Evolutionary conservation across 176 grass and related monocot species (phyloP).

Genomic region (Themeda triandra): DNA sequence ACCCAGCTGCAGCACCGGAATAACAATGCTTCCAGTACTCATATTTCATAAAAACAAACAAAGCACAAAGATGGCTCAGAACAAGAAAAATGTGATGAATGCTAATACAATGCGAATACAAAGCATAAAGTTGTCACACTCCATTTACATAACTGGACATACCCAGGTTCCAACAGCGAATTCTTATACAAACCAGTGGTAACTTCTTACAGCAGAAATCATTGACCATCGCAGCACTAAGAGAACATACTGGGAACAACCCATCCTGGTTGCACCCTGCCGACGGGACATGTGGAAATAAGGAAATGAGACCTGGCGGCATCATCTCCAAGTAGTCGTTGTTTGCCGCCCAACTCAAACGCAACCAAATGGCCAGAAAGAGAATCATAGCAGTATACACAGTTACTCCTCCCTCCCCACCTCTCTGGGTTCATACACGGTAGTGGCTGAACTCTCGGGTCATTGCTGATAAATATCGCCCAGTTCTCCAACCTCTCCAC

Average conservation of each 20-base stretch:
- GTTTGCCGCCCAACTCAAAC: neutral
- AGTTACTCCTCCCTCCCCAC: constrained; percentile 45
- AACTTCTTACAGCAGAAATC: too few species aligned
- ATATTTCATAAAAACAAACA: neutral
- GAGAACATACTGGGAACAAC: constrained; percentile 17
- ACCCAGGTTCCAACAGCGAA: too few species aligned
- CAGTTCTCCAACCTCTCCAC: constrained; percentile 32
- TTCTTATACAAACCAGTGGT: too few species aligned
- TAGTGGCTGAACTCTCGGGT: neutral
- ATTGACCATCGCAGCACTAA: neutral
- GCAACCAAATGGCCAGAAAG: neutral
- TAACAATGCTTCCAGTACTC: neutral
- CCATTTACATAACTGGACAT: too few species aligned
- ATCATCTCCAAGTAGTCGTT: neutral
- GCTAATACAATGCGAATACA: too few species aligned
- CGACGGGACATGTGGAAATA: too few species aligned
- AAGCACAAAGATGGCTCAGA: neutral
- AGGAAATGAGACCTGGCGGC: too few species aligned
- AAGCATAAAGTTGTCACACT: too few species aligned
- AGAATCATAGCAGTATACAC: constrained; percentile 20
- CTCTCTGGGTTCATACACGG: constrained; percentile 29
- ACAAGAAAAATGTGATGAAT: too few species aligned
- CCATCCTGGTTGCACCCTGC: constrained; percentile 13
- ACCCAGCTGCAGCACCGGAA: too few species aligned
- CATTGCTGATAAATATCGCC: constrained; percentile 29